Conservation (phyloP, 2,329 filamentous ascomycete genomes). For the Hypoxylon sp. region DNA sequence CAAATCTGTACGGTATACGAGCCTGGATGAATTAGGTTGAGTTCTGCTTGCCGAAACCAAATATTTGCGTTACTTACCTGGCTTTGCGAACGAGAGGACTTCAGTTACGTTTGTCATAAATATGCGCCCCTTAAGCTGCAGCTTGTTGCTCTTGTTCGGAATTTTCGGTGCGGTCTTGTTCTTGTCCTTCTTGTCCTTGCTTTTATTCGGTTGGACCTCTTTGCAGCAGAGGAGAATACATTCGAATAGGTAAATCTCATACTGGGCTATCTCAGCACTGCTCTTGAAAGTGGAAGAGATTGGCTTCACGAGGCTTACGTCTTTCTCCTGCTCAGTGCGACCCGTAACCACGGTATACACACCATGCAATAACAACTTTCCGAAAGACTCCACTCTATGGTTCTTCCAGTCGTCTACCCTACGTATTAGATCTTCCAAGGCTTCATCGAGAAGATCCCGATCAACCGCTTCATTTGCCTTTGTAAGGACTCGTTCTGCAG, state of each 20-base stretch:
- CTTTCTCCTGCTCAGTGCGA: conserved; percentile 91
- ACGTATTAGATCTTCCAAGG: conserved; percentile 82
- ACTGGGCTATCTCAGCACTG: conserved; percentile 67
- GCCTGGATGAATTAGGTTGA: conserved; percentile 64
- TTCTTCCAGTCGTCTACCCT: conserved; percentile 98
- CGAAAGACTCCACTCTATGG: conserved; percentile 91
- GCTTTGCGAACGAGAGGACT: conserved; percentile 87
- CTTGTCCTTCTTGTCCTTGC: conserved; percentile 81
- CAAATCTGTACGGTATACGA: conserved; percentile 97
- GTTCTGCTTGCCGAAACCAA: conserved; percentile 16
- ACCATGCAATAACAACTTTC: conserved; percentile 87
- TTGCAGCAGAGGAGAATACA: conserved; percentile 97
- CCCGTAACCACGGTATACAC: conserved; percentile 93
- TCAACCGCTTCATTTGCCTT: conserved; percentile 94
- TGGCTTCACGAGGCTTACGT: conserved; percentile 69
- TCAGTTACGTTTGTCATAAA: conserved; percentile 99
- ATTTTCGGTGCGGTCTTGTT: conserved; percentile 71
- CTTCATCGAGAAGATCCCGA: conserved; percentile 86
- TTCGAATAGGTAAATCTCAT: conserved; percentile 98
- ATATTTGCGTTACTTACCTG: conserved; percentile 73
- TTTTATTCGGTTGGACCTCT: conserved; percentile 88
- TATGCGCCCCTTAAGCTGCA: conserved; percentile 96
- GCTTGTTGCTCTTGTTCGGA: conserved; percentile 78
- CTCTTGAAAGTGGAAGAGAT: conserved; percentile 15
- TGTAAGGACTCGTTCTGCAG: conserved; percentile 84